A percentile compares a stretch with the other conserved stretches of the same genome.
Evolutionary conservation across 1,284 basidiomycete species (phyloP).

Genomic region (Phellinidium pouzarii): DNA sequence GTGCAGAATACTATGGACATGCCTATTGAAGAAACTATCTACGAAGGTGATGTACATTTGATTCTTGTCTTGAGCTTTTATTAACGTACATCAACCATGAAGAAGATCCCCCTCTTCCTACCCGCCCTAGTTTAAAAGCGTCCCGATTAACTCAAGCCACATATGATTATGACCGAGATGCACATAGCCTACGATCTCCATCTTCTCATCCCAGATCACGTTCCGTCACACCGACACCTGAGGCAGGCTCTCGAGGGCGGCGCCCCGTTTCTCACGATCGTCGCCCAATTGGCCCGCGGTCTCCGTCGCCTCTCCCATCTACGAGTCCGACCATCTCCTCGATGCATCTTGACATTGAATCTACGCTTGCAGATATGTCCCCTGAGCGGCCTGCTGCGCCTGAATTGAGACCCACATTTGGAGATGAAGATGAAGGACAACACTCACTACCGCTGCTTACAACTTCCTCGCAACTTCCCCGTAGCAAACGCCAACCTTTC

Average conservation of each 20-base stretch:
- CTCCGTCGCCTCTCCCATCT: constrained; percentile 58
- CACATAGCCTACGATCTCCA: constrained; percentile 33
- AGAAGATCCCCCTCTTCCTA: constrained; percentile 55
- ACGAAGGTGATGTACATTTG: constrained; percentile 49
- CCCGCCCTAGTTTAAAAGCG: constrained; percentile 46
- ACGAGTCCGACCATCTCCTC: constrained; percentile 21
- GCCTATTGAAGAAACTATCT: constrained; percentile 58
- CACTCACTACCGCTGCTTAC: constrained; percentile 20
- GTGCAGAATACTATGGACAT: constrained; percentile 35
- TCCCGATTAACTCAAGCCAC: constrained; percentile 29
- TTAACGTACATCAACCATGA: constrained; percentile 13
- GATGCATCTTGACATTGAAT: constrained; percentile 34
- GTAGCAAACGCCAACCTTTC: constrained; percentile 62
- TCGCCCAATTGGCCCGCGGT: constrained; percentile 63
- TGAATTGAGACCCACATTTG: constrained; percentile 3
- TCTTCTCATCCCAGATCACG: constrained; percentile 30
- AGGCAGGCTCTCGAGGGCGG: constrained; percentile 25
- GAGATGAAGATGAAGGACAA: constrained; percentile 4
- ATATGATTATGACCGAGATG: constrained; percentile 25
- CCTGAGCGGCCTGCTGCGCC: constrained; percentile 14
- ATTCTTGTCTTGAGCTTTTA: constrained; percentile 9
- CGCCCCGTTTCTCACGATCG: constrained; percentile 40
- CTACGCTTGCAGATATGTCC: constrained; percentile 30
- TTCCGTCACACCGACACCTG: constrained; percentile 16
- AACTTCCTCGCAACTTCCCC: constrained; percentile 45